Evolutionary conservation across 1,284 basidiomycete species (phyloP).

Genomic region (Austroboletus rostrupii): DNA sequence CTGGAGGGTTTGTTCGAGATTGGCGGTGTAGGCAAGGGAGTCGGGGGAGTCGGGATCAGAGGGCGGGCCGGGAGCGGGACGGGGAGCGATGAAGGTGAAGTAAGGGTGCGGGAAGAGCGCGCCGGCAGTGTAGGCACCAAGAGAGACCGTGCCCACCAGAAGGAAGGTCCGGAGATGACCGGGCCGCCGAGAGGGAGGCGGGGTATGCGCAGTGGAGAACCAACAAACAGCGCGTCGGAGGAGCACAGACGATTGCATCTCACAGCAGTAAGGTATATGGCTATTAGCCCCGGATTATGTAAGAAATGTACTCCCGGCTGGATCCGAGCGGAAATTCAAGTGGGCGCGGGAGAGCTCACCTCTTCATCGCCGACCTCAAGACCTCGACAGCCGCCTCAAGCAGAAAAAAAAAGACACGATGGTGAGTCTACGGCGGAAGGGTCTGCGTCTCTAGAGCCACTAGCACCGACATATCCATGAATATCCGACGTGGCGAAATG

Average conservation of each 20-base stretch:
- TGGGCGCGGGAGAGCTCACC: no score
- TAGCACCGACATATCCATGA: constrained; percentile 24
- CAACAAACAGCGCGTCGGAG: constrained; percentile 10
- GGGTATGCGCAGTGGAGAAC: constrained; percentile 5
- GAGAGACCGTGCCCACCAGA: constrained; percentile 16
- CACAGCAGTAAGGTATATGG: background rate
- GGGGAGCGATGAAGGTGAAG: constrained; percentile 64
- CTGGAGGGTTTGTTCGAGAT: constrained; percentile 70
- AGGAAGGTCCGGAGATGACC: constrained; percentile 15
- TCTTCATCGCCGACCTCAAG: constrained; percentile 6
- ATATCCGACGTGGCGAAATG: constrained; percentile 10
- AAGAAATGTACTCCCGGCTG: constrained; percentile 8
- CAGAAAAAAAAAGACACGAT: constrained; percentile 15
- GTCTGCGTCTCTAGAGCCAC: constrained; percentile 12
- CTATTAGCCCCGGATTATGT: constrained; percentile 5
- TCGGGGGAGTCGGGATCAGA: constrained; percentile 55
- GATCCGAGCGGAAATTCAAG: constrained; percentile 23
- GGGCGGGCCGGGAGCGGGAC: constrained; percentile 60
- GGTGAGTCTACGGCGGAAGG: constrained; percentile 23
- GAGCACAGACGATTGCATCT: constrained; percentile 9
- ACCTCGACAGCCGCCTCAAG: constrained; percentile 2
- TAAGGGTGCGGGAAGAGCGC: constrained; percentile 62
- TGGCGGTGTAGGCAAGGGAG: constrained; percentile 54
- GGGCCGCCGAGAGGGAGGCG: background rate
- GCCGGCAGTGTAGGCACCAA: constrained; percentile 48